Evolutionary conservation across 1,284 basidiomycete genomes (phyloP), one percentile per base, ranked within the genome.

Genomic region (Clitocybe nebularis): DNA sequence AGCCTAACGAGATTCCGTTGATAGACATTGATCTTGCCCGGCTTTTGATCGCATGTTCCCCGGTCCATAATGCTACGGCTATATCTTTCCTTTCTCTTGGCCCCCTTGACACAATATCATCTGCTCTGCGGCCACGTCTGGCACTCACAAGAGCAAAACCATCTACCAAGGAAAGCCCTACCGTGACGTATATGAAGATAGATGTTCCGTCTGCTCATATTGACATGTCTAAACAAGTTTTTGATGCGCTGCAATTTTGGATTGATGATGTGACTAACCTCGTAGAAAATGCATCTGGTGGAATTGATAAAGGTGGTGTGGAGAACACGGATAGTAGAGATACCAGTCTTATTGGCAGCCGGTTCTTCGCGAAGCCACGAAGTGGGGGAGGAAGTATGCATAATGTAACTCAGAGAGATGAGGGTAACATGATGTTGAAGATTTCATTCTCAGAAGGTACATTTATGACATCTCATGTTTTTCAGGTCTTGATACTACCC

Each of bases 221-320:
- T 14, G 67, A 77, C 38, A 54, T 93, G 38, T 72, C 77, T 3
- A 92, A 92, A 56, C 55, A 64, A 4, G 51, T 68, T 2, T 61
- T 93, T 5, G 89, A 94, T 57, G 79, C 79, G 8, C 59, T 96
- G 11, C 91, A 94, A 59, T 84, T 84, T 53, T 89, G 88, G 73
- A 83, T 81, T 5, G 93, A 97, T 57, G 92, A 94, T 57, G 61
- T 84, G 16, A 70, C 81, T 4, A 89, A 89, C 56, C 74, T 85
- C 47, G 56, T 82, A 1, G 86, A 80, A 39, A 62, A 57, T 16
- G 56, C 61, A 20, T 58, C 63, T 51, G 44, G 57, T 52, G 42
- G 46, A 9, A 58, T 58, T 5, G 35, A 16, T 21, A 13, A 32
- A 19, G 16, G 7, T 21, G 40, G 28, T 21, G 36, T 64, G 2